Conservation (phyloP, 2,329 filamentous ascomycete genomes). For the Stromatinia cepivora region DNA sequence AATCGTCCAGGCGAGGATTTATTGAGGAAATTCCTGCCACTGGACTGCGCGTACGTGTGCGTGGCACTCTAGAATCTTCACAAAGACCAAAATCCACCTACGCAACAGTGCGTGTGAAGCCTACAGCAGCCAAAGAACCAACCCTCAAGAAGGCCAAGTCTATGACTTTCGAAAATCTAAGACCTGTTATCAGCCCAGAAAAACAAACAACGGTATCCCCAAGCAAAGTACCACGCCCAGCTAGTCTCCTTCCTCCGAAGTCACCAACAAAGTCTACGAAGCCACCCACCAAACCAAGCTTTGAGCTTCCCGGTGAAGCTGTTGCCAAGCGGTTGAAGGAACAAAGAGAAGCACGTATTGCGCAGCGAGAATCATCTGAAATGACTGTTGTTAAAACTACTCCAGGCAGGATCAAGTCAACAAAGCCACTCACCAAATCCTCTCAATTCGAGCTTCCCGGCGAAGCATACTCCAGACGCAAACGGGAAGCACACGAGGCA, state of each 20-base stretch:
- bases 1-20: constrained; percentile 3
- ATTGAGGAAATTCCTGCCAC: constrained; percentile 1
- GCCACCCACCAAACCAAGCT: constrained; percentile 54
- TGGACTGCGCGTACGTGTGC: constrained; percentile 3
- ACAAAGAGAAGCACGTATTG: constrained; percentile 56
- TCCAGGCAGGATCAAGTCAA: constrained; percentile 49
- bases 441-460: constrained; percentile 61
- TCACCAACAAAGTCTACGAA: constrained; percentile 54
- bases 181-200: constrained; percentile 27
- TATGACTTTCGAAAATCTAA: constrained; percentile 32
- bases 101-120: constrained; percentile 47
- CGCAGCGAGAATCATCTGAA: constrained; percentile 42
- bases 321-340: constrained; percentile 59
- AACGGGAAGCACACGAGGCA: constrained; percentile 57
- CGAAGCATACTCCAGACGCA: constrained; percentile 52
- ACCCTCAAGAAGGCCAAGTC: constrained; percentile 35
- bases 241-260: constrained; percentile 47
- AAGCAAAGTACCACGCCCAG: constrained; percentile 40
- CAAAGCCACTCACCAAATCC: constrained; percentile 54
- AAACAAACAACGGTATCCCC: constrained; percentile 38
- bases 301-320: constrained; percentile 64
- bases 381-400: constrained; percentile 42
- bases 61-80: constrained; percentile 29
- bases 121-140: constrained; percentile 36
- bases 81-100: constrained; percentile 42